Evolutionary conservation across 306 rosid genomes (phyloP).

Genomic region (barrel medic (Medicago truncatula)): DNA sequence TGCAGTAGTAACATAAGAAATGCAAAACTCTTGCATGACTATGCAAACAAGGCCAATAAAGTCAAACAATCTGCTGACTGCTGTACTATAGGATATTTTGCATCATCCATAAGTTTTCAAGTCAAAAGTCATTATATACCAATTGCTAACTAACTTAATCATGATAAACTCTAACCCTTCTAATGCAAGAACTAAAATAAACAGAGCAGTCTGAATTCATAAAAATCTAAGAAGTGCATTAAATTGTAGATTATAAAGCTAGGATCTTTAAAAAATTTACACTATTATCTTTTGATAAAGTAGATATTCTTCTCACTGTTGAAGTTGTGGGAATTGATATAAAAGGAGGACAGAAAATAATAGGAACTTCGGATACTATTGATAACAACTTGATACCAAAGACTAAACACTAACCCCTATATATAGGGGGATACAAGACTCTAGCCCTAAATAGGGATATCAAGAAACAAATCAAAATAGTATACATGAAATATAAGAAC

Average conservation of each 20-base stretch:
- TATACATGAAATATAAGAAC: no score
- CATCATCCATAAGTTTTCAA: constrained; percentile 13
- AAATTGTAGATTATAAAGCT: constrained; percentile 19
- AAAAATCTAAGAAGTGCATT: neutral
- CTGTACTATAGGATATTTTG: neutral
- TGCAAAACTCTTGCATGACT: neutral
- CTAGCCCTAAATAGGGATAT: no score
- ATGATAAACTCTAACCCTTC: constrained; percentile 22
- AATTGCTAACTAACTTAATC: neutral
- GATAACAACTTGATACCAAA: no score
- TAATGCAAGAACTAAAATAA: constrained; percentile 18
- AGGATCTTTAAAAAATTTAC: neutral
- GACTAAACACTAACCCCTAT: no score
- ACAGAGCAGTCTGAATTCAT: neutral
- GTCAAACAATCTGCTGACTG: constrained; percentile 9
- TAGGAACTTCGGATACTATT: no score
- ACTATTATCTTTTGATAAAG: neutral
- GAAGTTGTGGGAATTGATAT: no score
- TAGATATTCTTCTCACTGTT: neutral
- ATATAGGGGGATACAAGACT: no score
- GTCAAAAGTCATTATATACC: constrained; percentile 21
- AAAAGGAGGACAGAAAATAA: no score
- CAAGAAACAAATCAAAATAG: no score
- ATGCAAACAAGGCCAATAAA: constrained; percentile 23
- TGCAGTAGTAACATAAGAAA: neutral